phyloP scores from a whole-genome alignment of 2,329 filamentous ascomycete genomes.

The Coleophoma cylindrospora region DNA sequence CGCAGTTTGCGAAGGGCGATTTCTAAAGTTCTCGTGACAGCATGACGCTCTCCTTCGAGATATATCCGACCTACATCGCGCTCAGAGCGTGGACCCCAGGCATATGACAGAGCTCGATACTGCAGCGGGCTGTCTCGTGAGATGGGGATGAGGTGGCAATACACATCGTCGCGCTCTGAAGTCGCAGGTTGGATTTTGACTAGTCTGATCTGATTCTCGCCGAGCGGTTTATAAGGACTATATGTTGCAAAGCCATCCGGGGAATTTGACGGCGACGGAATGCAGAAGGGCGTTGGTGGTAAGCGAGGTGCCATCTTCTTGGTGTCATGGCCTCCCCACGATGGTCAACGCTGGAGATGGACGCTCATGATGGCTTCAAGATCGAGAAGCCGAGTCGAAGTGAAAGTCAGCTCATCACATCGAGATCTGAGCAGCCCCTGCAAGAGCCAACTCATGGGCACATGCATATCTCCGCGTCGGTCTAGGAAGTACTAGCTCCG shows the following conservation, averaged over 20 bases:
- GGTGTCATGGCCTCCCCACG: no score
- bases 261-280: not conserved
- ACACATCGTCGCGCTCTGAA: conserved; percentile 1
- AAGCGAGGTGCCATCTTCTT: no score
- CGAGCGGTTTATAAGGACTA: not conserved
- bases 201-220: conserved; percentile 5
- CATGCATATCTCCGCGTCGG: no score
- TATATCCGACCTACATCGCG: not conserved
- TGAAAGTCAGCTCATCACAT: no score
- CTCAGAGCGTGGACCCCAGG: conserved; percentile 1
- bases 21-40: conserved; percentile 2
- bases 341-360: no score
- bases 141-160: not conserved
- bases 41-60: conserved; percentile 1
- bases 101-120: conserved; percentile 8
- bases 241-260: not conserved
- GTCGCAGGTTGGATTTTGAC: conserved; percentile 1
- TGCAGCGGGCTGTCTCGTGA: not conserved
- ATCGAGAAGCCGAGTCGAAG: no score
- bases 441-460: no score
- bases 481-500: no score
- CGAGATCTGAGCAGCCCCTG: no score
- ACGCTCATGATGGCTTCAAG: no score
- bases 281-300: not conserved
- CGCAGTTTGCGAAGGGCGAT: conserved; percentile 6